Percentiles rank a stretch among this genome's conserved stretches.
Conservation (phyloP, 305 asterid genomes). For the Ajuga reptans region DNA sequence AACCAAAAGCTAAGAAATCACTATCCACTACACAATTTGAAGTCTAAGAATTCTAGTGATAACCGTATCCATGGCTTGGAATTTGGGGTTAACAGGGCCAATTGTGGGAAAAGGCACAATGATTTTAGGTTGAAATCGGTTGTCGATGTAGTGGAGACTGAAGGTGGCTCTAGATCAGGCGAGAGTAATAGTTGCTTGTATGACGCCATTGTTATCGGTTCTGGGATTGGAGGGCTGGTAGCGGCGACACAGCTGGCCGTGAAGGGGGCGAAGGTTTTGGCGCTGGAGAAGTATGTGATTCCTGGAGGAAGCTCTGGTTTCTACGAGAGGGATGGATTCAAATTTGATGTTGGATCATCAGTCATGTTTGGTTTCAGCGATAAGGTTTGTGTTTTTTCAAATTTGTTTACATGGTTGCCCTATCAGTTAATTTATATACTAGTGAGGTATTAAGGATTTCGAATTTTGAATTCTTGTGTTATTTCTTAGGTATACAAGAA, state of each 20-base stretch:
- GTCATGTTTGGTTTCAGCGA: conserved; percentile 99
- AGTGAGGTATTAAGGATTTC: background rate
- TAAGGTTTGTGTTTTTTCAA: conserved; percentile 48
- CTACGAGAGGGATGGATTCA: conserved; percentile 80
- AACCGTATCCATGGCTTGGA: conserved; percentile 19
- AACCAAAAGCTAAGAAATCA: conserved; percentile 26
- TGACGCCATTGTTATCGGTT: conserved; percentile 92
- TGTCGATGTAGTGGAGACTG: conserved; percentile 34
- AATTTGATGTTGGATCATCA: conserved; percentile 93
- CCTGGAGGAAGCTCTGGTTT: conserved; percentile 99
- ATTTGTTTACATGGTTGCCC: background rate
- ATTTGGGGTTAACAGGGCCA: conserved; percentile 24
- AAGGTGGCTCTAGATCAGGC: conserved; percentile 18
- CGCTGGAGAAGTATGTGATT: conserved; percentile 85
- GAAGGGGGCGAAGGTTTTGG: conserved; percentile 86
- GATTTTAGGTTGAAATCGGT: conserved; percentile 37
- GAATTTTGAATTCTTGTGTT: background rate
- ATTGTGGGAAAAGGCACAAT: conserved; percentile 24
- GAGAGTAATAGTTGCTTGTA: conserved; percentile 30
- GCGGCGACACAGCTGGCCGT: conserved; percentile 97
- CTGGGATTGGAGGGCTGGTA: conserved; percentile 91
- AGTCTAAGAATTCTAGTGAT: conserved; percentile 11
- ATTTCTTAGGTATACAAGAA: background rate
- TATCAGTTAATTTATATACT: background rate
- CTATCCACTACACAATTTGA: conserved; percentile 25